Base-by-base conservation (phyloP, 2,329 filamentous ascomycete species). In the Aspergillus oerlinghausenensis region DNA sequence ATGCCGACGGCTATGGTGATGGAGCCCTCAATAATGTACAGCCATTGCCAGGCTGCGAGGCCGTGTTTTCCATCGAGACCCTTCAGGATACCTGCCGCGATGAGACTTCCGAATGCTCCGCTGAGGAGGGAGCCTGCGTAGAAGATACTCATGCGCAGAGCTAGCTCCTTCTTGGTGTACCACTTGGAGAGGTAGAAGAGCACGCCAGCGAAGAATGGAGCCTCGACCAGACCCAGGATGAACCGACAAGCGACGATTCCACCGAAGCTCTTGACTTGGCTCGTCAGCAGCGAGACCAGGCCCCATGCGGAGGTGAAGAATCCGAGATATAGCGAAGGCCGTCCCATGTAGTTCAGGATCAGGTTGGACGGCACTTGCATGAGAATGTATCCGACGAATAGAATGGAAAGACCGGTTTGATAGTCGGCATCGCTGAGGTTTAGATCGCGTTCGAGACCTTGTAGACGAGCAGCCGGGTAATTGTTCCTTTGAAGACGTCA, bases 111-210 rank as follows among this genome's bases (percentile, higher is more conserved):
- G 61, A 83, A 83, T 1, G 80, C 80, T 49, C 70, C 78, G 52
- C 75, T 76, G 29, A 83, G 73, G 21, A 82, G 67, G 1, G 75
- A 78, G 3, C 79, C 80, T 3, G 79, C 78, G 65, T 81, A 83
- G 54, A 83, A 77, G 47, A 82, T 75, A n/a, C 77, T 76, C 61
- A 78, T 81, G 4, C 81, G 75, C 45, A 80, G 72, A 3, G 76
- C 76, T 17, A 83, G 67, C 56, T 83, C 80, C 49, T 78, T 75
- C 56, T 78, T 78, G 2, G 80, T 82, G 62, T 82, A 83, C 79
- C 79, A 82, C 54, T 75, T 77, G 11, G 74, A 77, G 6, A 80
- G 70, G 53, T 78, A 79, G 65, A 78, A 79, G 4, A 80, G 64
- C n/a, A 76, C 73, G 3, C 78, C 78, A 10, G 79, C 66, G 63